phyloP scores from a whole-genome alignment of 2,329 filamentous ascomycete genomes.

The Exophiala calicioides region DNA sequence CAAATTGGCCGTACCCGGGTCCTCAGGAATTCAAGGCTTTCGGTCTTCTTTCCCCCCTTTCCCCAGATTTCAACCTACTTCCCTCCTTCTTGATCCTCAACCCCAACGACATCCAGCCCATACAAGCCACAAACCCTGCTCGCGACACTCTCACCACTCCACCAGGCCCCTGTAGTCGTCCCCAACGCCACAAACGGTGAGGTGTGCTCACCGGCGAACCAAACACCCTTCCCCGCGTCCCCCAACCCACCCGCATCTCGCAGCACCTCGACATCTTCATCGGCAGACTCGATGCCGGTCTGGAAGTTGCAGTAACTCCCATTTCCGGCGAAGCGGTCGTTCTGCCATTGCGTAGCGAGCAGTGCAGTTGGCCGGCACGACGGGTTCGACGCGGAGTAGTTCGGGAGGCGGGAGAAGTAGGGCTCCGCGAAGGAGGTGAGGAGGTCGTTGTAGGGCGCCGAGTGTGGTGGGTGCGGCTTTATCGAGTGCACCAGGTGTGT shows the following conservation, averaged over 20 bases:
- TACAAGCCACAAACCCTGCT: slow-evolving; percentile 46
- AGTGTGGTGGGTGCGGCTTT: slow-evolving; percentile 36
- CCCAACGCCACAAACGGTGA: slow-evolving; percentile 86
- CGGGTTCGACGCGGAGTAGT: slow-evolving; percentile 57
- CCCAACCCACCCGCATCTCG: slow-evolving; percentile 47
- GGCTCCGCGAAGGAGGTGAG: slow-evolving; percentile 71
- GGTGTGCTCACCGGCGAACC: slow-evolving; percentile 89
- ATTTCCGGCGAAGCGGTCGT: slow-evolving; percentile 75
- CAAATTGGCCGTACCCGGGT: too few relatives aligned
- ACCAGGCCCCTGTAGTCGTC: slow-evolving; percentile 87
- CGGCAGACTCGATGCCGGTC: slow-evolving; percentile 68
- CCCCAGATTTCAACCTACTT: slow-evolving; percentile 1
- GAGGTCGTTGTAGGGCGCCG: slow-evolving; percentile 54
- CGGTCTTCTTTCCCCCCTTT: too few relatives aligned
- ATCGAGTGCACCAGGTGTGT: slow-evolving; percentile 36
- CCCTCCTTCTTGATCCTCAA: not conserved
- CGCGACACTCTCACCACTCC: slow-evolving; percentile 80
- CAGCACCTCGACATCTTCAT: slow-evolving; percentile 68
- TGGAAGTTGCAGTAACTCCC: slow-evolving; percentile 88
- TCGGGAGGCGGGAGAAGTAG: slow-evolving; percentile 73
- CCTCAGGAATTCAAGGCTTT: too few relatives aligned
- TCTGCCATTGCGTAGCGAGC: slow-evolving; percentile 74
- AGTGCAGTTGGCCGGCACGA: slow-evolving; percentile 64
- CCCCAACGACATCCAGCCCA: slow-evolving; percentile 13
- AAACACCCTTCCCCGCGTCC: slow-evolving; percentile 58